Evolutionary conservation across 1,284 basidiomycete species (phyloP).

Genomic region (Pseudozyma hubeiensis): DNA sequence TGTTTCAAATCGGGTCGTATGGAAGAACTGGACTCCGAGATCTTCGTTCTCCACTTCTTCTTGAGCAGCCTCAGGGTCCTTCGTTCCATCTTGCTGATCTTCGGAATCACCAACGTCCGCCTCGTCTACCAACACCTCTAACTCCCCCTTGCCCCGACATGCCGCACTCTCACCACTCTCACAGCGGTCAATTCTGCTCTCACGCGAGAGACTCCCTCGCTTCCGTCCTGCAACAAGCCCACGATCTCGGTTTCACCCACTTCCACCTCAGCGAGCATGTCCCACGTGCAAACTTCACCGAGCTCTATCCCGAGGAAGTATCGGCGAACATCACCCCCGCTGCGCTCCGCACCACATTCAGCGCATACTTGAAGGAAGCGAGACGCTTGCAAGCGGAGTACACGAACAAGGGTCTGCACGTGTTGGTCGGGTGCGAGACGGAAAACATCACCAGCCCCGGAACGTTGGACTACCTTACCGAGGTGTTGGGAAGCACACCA

Average conservation of each 20-base stretch:
- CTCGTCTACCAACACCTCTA: neutral
- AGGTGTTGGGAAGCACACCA: constrained; percentile 71
- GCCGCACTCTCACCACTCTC: constrained; percentile 86
- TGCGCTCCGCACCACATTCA: constrained; percentile 75
- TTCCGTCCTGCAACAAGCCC: constrained; percentile 82
- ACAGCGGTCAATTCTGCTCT: constrained; percentile 95
- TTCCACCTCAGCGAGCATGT: constrained; percentile 95
- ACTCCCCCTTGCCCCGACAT: constrained; percentile 70
- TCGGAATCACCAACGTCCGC: neutral
- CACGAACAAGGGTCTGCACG: constrained; percentile 71
- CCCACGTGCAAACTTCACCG: constrained; percentile 81
- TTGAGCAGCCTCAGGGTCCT: neutral
- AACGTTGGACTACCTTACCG: constrained; percentile 71
- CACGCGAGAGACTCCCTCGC: constrained; percentile 84
- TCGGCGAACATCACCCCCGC: constrained; percentile 70
- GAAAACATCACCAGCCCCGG: constrained; percentile 83
- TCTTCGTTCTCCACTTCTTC: constrained; percentile 1
- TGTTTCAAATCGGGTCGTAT: too few relatives aligned
- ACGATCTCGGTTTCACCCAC: constrained; percentile 80
- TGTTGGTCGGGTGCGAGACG: constrained; percentile 92
- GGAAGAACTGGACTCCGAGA: neutral
- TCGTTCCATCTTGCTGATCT: neutral
- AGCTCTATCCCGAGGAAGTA: constrained; percentile 93
- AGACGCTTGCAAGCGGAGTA: constrained; percentile 75
- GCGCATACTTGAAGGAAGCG: constrained; percentile 80